Base-by-base conservation (phyloP, 2,329 filamentous ascomycete genomes). In the Pseudomassariella vexata region DNA sequence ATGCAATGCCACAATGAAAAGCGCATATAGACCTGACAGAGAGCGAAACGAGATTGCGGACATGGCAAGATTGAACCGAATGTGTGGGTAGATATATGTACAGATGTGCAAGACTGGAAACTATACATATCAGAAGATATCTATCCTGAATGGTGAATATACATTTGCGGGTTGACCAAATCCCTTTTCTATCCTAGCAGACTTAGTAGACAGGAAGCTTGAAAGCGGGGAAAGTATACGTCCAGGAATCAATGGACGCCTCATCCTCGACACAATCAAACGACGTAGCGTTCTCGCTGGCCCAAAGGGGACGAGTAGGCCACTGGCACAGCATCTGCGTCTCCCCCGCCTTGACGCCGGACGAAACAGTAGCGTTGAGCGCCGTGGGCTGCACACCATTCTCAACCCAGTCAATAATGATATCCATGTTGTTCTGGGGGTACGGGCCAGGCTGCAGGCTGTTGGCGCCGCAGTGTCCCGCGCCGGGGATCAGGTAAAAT, bases 381-480 rank as follows among this genome's bases (percentile, higher is more conserved):
- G 47, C 48, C 9, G 30, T 28, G 2, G 60, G 60, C 37, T 42
- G 45, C 18, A 55, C 41, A 11, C 52, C 81, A 40, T 83, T 84
- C 41, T 71, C 73, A 8, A 86, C 62, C 46, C 68, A 84, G 47
- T 85, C 76, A 48, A 86, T 83, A 14, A 78, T 76, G 3, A 78
- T 83, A 3, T 79, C 75, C 52, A 85, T 76, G 25, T 85, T 79
- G 5, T 76, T 76, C 40, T 76, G 65, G 1, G 63, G 65, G 44
- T 58, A 69, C 0, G 61, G 59, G 1, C 60, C 62, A 0, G 64
- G 64, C 53, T 68, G 62, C 2, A 62, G 49, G 5, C 48, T 35
- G 50, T 70, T 73, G 19, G 53, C 46, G 0, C 57, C 52, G 40
- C 71, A 77, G 53, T 74, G 71, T 1, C 56, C 68, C 1, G 64